phyloP scores from a whole-genome alignment of 306 rosid genomes.

The Oxytropis ochrocephala region DNA sequence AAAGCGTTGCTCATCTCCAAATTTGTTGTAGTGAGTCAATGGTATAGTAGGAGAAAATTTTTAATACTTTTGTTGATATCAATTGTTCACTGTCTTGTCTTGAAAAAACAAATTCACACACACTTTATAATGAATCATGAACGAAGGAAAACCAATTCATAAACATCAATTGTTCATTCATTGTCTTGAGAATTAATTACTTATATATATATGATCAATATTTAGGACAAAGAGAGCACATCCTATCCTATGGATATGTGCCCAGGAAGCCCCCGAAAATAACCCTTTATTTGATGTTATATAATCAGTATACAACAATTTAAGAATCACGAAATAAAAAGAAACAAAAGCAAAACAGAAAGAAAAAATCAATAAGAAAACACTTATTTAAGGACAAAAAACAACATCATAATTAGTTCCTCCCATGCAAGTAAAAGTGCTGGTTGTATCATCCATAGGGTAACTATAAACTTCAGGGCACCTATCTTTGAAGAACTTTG shows the following conservation, averaged over 20 bases:
- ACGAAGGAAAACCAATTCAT: background rate
- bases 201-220: background rate
- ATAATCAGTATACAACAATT: background rate
- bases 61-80: too few relatives aligned
- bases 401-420: conserved; percentile 43
- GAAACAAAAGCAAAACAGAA: background rate
- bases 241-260: background rate
- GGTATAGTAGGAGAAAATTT: too few relatives aligned
- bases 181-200: background rate
- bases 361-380: background rate
- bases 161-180: background rate
- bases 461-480: conserved; percentile 50
- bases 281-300: conserved; percentile 3
- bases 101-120: too few relatives aligned
- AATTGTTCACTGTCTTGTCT: too few relatives aligned
- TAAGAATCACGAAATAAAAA: background rate
- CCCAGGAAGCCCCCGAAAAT: background rate
- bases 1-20: too few relatives aligned
- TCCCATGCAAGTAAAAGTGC: conserved; percentile 36
- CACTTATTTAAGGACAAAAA: conserved; percentile 26
- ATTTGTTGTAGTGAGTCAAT: too few relatives aligned
- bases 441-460: conserved; percentile 45
- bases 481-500: conserved; percentile 39
- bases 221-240: background rate
- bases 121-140: background rate